Base-by-base conservation (phyloP, 352 stramenopile genomes). In the Globisporangium lucens region DNA sequence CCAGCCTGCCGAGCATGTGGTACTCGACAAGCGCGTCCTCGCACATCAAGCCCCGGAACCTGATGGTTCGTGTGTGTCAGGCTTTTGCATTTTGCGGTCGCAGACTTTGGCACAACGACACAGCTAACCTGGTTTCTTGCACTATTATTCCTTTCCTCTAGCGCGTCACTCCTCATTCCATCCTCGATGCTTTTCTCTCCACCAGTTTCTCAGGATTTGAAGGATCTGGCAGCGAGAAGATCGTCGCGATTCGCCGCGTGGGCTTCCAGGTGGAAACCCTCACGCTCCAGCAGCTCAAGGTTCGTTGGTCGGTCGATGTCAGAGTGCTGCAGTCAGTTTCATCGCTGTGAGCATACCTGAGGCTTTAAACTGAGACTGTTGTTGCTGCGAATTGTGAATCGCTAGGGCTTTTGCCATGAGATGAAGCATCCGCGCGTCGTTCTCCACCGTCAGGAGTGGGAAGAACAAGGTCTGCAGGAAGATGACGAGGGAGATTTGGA, bases 1-100 rank as follows among this genome's bases (percentile, higher is more conserved):
- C 30, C 60, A 90, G 82, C 0, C 74, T 86, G 38, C 80, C 82
- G 2, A 87, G 76, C 52, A 61, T 90, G 22, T 90, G 82, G 82
- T 90, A 88, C 65, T 65, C 71, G 46, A 90, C 80, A 1, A 76
- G 75, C 8, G 74, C 80, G 13, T 78, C 80, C 15, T 75, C 68
- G 22, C 66, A 77, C 43, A 65, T 89, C 46, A 87, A 83, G 69
- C 51, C 74, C 0, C 71, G 65, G 38, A 72, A 77, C 47, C 36
- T 85, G 8, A 74, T 69, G 73, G 82, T 88, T 36, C 20, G 67
- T 61, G 13, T 2, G 5, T 9, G 15, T 6, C 6, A 35, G 17
- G 10, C 3, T 33, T 24, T 2, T 24, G 66, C 17, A 58, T 57
- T 38, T 65, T 22, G 51, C 22, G 15, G 17, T 47, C 5, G 15